Conservation (phyloP, 371 early-diverging fungal species). For the Mortierella sp. region DNA sequence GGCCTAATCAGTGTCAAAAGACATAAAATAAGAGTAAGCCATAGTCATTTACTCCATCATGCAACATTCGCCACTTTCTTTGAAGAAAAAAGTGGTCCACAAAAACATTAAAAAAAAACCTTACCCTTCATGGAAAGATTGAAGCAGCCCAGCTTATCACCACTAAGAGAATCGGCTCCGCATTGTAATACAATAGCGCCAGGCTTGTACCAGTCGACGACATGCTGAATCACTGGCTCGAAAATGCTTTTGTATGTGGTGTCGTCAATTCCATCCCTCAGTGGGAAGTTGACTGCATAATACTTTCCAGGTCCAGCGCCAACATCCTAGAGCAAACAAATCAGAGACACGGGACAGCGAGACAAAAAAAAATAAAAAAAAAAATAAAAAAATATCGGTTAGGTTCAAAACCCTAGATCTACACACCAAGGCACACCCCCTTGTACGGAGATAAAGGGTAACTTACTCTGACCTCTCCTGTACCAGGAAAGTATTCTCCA, state of each 20-base stretch:
- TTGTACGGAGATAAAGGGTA: neutral
- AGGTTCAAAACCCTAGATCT: too few species aligned
- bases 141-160: slow-evolving; percentile 99
- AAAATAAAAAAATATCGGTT: too few species aligned
- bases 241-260: slow-evolving; percentile 92
- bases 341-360: too few species aligned
- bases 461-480: slow-evolving; percentile 86
- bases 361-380: neutral
- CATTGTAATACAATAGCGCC: slow-evolving; percentile 99
- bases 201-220: slow-evolving; percentile 96
- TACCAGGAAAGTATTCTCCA: slow-evolving; percentile 99
- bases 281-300: slow-evolving; percentile 97
- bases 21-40: neutral
- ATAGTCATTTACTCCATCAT: too few species aligned
- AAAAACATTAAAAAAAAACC: too few species aligned
- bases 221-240: slow-evolving; percentile 87
- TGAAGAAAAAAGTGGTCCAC: too few species aligned
- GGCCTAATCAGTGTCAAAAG: slow-evolving; percentile 47
- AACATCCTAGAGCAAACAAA: slow-evolving; percentile 72
- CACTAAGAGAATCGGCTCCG: slow-evolving; percentile 99
- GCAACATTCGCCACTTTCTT: too few species aligned
- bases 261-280: slow-evolving; percentile 98
- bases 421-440: neutral
- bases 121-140: slow-evolving; percentile 94
- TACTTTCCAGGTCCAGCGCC: slow-evolving; percentile 90